Evolutionary conservation across 83 land plant species (phyloP), one percentile per base, ranked within the genome.

Genomic region (Picea abies): DNA sequence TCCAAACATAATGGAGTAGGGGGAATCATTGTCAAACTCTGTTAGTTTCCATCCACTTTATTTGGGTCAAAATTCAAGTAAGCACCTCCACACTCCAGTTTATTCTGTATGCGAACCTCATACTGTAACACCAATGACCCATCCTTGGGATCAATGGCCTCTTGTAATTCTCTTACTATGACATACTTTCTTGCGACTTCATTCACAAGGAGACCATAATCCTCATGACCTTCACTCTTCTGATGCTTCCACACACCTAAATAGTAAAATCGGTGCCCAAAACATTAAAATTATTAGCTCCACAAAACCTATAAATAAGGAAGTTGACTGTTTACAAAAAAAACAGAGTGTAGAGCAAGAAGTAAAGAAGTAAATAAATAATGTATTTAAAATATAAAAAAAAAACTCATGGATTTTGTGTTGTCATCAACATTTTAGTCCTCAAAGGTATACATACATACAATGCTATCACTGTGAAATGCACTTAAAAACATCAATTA

Each of bases 71-170:
- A 94, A 62, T 94, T 94, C 17, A 94, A 39, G 78, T 94, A 94
- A 29, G 95, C 96, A 60, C 96, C 96, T 79, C 96, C 96, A 87
- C 96, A 94, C 82, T 90, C 96, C 62, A 94, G 89, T 6, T 93
- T 93, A 80, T 89, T 92, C 72, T 94, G 97, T 25, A 91, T 85
- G 35, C 95, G 88, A 16, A 81, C 69, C 64, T 92, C 97, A 86
- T 78, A 94, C 56, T 94, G 97, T 11, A 94, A 89, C 67, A 92
- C 92, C 75, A 88, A 58, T 14, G 91, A 88, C 41, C 65, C 84
- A 73, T 88, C 95, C 83, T 91, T 91, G n/a, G 89, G 88, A 60
- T 60, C 79, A 10, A 88, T 83, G 58, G 87, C 81, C 52, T 87
- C 56, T 60, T 89, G 93, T 49, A 94, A 76, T 26, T 86, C 88